Evolutionary conservation across 352 stramenopile species (phyloP).

Genomic region (Phytophthora tubulina): DNA sequence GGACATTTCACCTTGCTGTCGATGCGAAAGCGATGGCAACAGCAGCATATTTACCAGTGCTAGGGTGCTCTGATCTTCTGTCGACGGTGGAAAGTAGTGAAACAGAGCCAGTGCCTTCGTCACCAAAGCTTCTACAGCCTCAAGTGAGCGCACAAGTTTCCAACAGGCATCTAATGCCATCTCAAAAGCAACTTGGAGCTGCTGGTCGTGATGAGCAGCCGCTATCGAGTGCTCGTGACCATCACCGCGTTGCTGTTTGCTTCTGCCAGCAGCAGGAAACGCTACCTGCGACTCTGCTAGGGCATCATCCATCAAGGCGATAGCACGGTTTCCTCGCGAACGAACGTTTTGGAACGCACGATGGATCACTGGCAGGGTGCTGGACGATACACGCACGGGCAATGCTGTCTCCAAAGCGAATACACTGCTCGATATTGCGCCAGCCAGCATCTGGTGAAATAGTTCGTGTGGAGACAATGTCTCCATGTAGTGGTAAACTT

Average conservation of each 20-base stretch:
- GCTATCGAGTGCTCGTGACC: conserved; percentile 50
- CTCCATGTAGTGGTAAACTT: conserved; percentile 86
- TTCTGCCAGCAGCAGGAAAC: conserved; percentile 47
- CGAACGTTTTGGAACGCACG: conserved; percentile 48
- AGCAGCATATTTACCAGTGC: conserved; percentile 54
- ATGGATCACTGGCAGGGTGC: conserved; percentile 49
- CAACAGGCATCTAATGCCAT: conserved; percentile 83
- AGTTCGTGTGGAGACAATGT: conserved; percentile 81
- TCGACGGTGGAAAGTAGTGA: conserved; percentile 49
- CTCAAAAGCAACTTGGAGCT: conserved; percentile 81
- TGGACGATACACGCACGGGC: conserved; percentile 38
- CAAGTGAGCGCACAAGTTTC: conserved; percentile 63
- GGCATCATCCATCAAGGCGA: conserved; percentile 70
- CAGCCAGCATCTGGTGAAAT: conserved; percentile 83
- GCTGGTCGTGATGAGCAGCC: conserved; percentile 46
- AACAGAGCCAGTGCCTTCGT: conserved; percentile 62
- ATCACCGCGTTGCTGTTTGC: conserved; percentile 20
- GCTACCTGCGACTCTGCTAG: conserved; percentile 72
- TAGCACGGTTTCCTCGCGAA: conserved; percentile 53
- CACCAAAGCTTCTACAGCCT: conserved; percentile 61
- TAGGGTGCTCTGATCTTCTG: conserved; percentile 25
- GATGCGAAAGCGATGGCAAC: conserved; percentile 36
- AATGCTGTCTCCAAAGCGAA: conserved; percentile 63
- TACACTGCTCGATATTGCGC: conserved; percentile 65
- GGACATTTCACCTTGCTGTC: conserved; percentile 47